Percentiles rank a stretch among this genome's conserved stretches.
phyloP scores from a whole-genome alignment of 148 eudicot genomes.

The Oxyria digyna region DNA sequence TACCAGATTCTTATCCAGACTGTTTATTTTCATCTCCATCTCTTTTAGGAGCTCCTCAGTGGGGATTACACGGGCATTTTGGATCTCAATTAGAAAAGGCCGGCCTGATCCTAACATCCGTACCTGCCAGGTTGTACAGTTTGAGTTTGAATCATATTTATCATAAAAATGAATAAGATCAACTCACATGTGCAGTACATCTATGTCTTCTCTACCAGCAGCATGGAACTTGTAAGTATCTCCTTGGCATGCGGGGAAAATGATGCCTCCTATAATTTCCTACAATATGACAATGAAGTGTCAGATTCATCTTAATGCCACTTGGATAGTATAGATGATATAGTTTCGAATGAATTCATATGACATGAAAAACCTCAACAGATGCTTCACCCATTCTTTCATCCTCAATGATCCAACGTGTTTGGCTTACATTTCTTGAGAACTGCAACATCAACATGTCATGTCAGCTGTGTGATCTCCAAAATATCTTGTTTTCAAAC shows the following conservation, averaged over 20 bases:
- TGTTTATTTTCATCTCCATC: conserved; percentile 64
- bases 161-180: conserved; percentile 4
- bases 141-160: conserved; percentile 12
- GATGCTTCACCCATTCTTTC: conserved; percentile 99
- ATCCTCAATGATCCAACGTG: conserved; percentile 93
- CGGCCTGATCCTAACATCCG: conserved; percentile 97
- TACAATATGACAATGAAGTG: conserved; percentile 19
- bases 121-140: conserved; percentile 39
- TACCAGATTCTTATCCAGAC: conserved; percentile 50
- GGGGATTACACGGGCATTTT: conserved; percentile 67
- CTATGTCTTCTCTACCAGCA: conserved; percentile 99
- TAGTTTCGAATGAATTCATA: not conserved
- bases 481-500: too few relatives aligned
- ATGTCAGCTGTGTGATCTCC: not conserved
- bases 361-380: conserved; percentile 49
- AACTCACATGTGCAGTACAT: conserved; percentile 49
- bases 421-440: conserved; percentile 91
- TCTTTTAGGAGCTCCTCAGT: conserved; percentile 50
- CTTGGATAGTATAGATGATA: not conserved
- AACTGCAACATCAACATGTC: conserved; percentile 34
- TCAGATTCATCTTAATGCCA: not conserved
- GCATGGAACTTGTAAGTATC: conserved; percentile 96
- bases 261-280: conserved; percentile 66
- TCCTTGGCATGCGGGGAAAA: conserved; percentile 66
- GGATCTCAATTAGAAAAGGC: conserved; percentile 86